phyloP scores from a whole-genome alignment of 768 basidiomycete genomes.

The Exidia glandulosa region DNA sequence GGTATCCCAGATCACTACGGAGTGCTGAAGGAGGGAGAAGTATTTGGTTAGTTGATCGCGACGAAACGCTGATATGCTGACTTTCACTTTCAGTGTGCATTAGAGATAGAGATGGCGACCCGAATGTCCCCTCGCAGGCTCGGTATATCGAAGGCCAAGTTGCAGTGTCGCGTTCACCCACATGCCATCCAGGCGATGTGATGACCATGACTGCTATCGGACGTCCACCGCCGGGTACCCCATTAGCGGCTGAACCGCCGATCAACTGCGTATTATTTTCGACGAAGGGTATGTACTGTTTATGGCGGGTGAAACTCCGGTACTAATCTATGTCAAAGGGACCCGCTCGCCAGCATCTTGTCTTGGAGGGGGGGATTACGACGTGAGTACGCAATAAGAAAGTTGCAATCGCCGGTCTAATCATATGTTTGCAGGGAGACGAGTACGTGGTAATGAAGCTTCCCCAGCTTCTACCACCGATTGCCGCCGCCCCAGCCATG shows the following conservation, averaged over 20 bases:
- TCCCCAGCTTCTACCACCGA: background rate
- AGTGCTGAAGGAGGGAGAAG: constrained; percentile 39
- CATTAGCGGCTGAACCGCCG: constrained; percentile 36
- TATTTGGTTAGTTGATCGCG: constrained; percentile 37
- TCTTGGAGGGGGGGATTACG: constrained; percentile 50
- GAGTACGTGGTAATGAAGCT: constrained; percentile 36
- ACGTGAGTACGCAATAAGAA: background rate
- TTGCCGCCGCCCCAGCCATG: background rate
- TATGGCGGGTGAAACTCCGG: background rate
- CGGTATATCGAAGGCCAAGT: constrained; percentile 43
- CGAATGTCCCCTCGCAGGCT: constrained; percentile 16
- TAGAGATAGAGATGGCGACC: constrained; percentile 13
- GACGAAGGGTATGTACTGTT: background rate
- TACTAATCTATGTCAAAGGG: background rate
- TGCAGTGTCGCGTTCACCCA: constrained; percentile 52
- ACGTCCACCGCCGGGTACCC: constrained; percentile 39
- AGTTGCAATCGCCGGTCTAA: background rate
- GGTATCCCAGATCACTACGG: constrained; percentile 57
- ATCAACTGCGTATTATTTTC: constrained; percentile 24
- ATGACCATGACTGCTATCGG: constrained; percentile 52
- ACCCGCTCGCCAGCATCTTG: constrained; percentile 23
- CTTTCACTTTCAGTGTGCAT: background rate
- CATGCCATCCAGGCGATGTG: constrained; percentile 60
- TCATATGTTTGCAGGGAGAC: constrained; percentile 44
- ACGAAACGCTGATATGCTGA: background rate